Evolutionary conservation across 768 basidiomycete genomes (phyloP).

Genomic region (Boletus edulis): DNA sequence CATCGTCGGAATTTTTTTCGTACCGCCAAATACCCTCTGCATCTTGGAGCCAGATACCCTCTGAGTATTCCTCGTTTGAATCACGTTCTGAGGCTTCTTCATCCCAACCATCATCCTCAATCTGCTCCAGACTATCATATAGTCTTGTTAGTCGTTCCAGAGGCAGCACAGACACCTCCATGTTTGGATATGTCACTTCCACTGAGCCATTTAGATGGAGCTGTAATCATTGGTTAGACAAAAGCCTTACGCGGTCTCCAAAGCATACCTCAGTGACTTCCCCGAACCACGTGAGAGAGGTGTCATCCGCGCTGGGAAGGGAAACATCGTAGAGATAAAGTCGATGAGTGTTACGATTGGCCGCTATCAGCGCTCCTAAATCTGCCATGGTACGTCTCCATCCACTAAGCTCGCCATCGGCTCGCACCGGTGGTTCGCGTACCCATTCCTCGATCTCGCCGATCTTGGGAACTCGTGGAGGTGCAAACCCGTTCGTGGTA

Average conservation of each 20-base stretch:
- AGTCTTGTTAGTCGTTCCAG: constrained; percentile 70
- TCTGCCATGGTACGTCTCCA: constrained; percentile 74
- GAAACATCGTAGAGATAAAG: constrained; percentile 42
- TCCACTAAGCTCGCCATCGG: constrained; percentile 53
- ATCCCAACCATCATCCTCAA: constrained; percentile 66
- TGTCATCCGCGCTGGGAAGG: constrained; percentile 39
- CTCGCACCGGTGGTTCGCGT: constrained; percentile 50
- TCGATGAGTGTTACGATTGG: constrained; percentile 39
- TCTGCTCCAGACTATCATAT: constrained; percentile 78
- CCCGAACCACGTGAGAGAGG: constrained; percentile 73
- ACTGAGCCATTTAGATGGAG: constrained; percentile 73
- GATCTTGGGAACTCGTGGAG: constrained; percentile 75
- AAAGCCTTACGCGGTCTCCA: constrained; percentile 2
- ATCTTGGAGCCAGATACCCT: constrained; percentile 43
- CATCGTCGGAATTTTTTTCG: constrained; percentile 29
- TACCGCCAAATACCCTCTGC: constrained; percentile 35
- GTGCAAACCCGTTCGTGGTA: constrained; percentile 66
- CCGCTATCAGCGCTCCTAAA: constrained; percentile 59
- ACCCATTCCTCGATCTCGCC: constrained; percentile 86
- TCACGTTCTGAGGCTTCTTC: constrained; percentile 32
- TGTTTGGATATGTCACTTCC: constrained; percentile 69
- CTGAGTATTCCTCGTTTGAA: constrained; percentile 42
- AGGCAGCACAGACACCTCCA: constrained; percentile 47
- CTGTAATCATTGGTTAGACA: constrained; percentile 36
- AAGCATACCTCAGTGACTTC: constrained; percentile 71